Evolutionary conservation across 2,329 filamentous ascomycete species (phyloP), one percentile per base, ranked within the genome.

Genomic region (Purpureocillium lavendulum): DNA sequence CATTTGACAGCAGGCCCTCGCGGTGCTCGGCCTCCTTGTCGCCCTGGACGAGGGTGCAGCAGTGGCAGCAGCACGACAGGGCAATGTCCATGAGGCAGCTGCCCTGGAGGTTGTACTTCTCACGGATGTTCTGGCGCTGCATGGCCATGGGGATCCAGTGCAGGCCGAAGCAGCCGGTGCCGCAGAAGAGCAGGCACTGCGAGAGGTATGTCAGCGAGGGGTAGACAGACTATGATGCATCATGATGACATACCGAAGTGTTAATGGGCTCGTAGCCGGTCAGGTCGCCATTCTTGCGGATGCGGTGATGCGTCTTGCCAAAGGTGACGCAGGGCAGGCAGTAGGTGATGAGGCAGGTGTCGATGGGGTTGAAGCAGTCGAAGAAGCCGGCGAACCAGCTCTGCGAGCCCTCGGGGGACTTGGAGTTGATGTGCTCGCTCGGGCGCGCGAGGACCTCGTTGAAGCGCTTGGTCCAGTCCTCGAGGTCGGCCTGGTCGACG

Each of bases 241-340:
- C 13, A n/a, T n/a, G n/a, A 17, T 24, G 6, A 56, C 66, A 18
- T 57, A 71, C 68, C 28, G 62, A 62, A 11, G 64, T 67, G 55
- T 71, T 71, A 49, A 69, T 54, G 26, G 64, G 58, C 56, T 70
- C 62, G 28, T 67, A 71, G 12, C 64, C 67, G 14, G 61, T 45
- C 7, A 71, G 59, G 40, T 54, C 58, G 29, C 50, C 57, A 18
- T 61, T 57, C 54, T 64, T 64, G 42, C 54, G 57, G 10, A 70
- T 49, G 15, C 67, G 63, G 45, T 71, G 67, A 40, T 69, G 54
- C 3, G 66, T 69, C 61, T 66, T 68, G 53, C 67, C 67, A 36
- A 70, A 71, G 28, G 66, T 69, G 26, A 71, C 55, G 44, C 68
- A 71, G 2, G 69, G 68, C 18, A 68, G 44, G 45, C 61, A 71